Evolutionary conservation across 2,329 filamentous ascomycete genomes (phyloP), one percentile per base, ranked within the genome.

Genomic region (Cladosporium sp.): DNA sequence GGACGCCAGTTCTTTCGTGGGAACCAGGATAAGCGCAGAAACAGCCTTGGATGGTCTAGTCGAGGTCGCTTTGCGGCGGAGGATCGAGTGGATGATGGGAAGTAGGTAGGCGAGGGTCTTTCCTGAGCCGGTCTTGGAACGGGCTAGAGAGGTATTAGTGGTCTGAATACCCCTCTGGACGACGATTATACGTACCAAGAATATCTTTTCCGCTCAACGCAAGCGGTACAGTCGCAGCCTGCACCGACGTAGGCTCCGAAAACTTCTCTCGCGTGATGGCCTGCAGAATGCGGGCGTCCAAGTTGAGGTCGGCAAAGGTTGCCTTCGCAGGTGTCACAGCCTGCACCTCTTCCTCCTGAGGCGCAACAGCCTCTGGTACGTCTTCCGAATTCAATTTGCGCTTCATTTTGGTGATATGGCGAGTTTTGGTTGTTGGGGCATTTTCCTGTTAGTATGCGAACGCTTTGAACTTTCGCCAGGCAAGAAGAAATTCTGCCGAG

Each of bases 91-190:
- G 13, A 98, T 72, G n/a, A 95, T 78, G 1, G 93, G 93, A 36
- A 98, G 77, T 6, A 95, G 75, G 66, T 97, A 97, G 43, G 93
- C 92, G n/a, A 89, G 89, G 9, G 93, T 98, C 77, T 98, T 98
- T 59, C 93, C 93, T 3, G 91, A 95, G 11, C 93, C 93, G 4
- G 93, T 97, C 69, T 92, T 94, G 32, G 92, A 89, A 64, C 92
- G 90, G 49, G 90, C 91, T 78, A 54, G n/a, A 46, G 2, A 46
- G 2, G 12, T 19, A 43, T 62, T 46, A 63, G 57, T 33, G n/a
- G 4, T 13, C 2, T 6, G 7, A 27, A 12, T 13, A 19, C 40
- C 42, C 20, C 27, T 4, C 11, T 27, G n/a, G 6, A 27, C 8
- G 13, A 15, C 5, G 11, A 20, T 13, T 12, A 30, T 2, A 48